Percentiles rank a stretch among this genome's conserved stretches.
phyloP scores from a whole-genome alignment of 2,329 filamentous ascomycete species.

The Aspergillus eucalypticola region DNA sequence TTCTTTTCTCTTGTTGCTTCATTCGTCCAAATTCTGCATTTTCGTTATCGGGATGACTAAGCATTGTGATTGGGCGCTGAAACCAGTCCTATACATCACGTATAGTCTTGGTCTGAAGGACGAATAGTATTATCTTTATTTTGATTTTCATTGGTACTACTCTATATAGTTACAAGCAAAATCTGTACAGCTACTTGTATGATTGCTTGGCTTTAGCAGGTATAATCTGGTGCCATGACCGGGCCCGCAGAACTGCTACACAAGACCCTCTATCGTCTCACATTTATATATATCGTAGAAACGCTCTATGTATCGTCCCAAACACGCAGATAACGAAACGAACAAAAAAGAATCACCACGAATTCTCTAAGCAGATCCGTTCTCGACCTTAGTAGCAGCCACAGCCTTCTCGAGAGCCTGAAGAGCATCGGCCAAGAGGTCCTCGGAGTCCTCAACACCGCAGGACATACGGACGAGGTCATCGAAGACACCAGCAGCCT shows the following conservation, averaged over 20 bases:
- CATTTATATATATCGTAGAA: not conserved
- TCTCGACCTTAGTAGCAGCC: constrained; percentile 47
- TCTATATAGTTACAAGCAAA: too few relatives aligned
- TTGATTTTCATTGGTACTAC: not conserved
- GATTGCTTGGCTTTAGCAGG: not conserved
- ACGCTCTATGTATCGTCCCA: not conserved
- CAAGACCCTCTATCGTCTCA: not conserved
- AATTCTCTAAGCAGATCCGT: constrained; percentile 34
- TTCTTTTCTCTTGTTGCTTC: not conserved
- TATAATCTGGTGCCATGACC: not conserved
- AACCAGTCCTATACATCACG: not conserved
- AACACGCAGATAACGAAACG: not conserved
- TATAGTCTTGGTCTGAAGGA: not conserved
- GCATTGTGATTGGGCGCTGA: not conserved
- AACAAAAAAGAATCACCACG: too few relatives aligned
- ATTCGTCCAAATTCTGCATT: constrained; percentile 11
- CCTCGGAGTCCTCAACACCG: constrained; percentile 86
- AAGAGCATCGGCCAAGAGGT: constrained; percentile 78
- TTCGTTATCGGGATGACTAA: constrained; percentile 21
- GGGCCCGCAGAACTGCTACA: not conserved
- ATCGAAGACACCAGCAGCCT: constrained; percentile 91
- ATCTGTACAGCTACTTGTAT: too few relatives aligned
- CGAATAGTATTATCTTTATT: not conserved
- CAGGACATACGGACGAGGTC: constrained; percentile 92
- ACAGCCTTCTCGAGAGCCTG: constrained; percentile 80